Evolutionary conservation across 192 early-diverging fungal genomes (phyloP).

Genomic region (Thoreauomyces humboldtii): DNA sequence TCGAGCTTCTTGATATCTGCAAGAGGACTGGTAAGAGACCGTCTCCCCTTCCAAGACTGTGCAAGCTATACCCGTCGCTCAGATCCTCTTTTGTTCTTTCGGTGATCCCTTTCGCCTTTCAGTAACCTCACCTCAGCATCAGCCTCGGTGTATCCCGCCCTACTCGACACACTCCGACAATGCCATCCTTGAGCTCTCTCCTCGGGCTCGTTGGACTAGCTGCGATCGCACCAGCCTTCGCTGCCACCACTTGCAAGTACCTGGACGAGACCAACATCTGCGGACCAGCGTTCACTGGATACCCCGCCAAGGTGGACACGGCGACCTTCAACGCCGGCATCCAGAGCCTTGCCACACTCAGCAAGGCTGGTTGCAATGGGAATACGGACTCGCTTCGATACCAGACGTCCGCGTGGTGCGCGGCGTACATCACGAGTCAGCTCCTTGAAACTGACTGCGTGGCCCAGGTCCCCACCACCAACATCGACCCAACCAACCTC

Average conservation of each 20-base stretch:
- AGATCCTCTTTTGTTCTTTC: too few species aligned
- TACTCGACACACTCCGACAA: too few species aligned
- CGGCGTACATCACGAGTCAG: not conserved
- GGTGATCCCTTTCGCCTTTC: too few species aligned
- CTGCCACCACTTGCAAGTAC: not conserved
- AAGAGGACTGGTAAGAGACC: too few species aligned
- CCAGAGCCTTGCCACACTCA: not conserved
- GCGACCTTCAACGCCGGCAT: not conserved
- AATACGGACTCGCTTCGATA: not conserved
- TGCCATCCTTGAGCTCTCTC: too few species aligned
- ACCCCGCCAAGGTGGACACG: not conserved
- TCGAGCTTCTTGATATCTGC: too few species aligned
- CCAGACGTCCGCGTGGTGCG: constrained; percentile 13
- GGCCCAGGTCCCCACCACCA: not conserved
- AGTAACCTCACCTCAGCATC: too few species aligned
- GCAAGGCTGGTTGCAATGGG: not conserved
- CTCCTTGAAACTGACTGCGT: not conserved
- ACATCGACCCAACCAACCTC: not conserved
- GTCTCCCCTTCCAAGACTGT: too few species aligned
- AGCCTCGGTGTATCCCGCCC: too few species aligned
- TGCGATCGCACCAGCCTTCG: not conserved
- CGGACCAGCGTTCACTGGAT: constrained; percentile 9
- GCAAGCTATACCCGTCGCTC: too few species aligned
- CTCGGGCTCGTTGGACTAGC: too few species aligned
- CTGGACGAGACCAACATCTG: not conserved